Base-by-base conservation (phyloP, 257 asterid species). In the Solanum virginianum region DNA sequence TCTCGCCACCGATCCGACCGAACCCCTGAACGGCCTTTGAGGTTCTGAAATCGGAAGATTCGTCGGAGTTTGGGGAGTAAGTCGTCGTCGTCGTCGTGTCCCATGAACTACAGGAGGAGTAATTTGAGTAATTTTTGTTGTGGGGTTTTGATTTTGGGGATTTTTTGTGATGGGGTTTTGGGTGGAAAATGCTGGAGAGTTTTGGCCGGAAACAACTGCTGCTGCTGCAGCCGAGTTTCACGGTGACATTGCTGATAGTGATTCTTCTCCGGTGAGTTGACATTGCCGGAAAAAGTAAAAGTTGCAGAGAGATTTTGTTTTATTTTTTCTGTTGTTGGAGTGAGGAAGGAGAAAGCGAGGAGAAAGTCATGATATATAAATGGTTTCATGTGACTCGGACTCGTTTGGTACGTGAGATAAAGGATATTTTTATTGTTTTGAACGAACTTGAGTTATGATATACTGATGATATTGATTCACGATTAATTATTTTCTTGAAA, bases 11-110 rank as follows among this genome's bases (percentile, higher is more conserved):
- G 54, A 93, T 89, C 55, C 90, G 86, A 3, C 98, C 98, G 82
- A 93, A 92, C 1, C 97, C 97, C 77, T 92, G 95, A 4, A 95
- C 97, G 0, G 98, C 95, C 41, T 91, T 87, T 9, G 57, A 77
- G 10, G 62, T 77, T 24, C 18, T 77, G 82, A 77, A 49, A 4
- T 77, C 82, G 7, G 82, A 51, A 7, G 62, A 77, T 51, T 88
- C 93, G 0, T 89, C 91, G 62, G 92, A 86, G 26, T 77, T 45
- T 0, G 82, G 47, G 17, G 94, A 90, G 89, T 86, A 89, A 2
- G 94, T 91, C 16, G 97, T 81, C 41, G 41, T 59, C 66, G 95
- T 90, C 81, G 93, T 87, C 45, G 93, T 89, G 80, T 88, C 95
- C 89, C 92, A 88, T 14, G 94, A 91, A 84, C 91, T 90, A 43